phyloP scores from a whole-genome alignment of 225 moss, liverwort and hornwort species.

The Pleurozium schreberi region DNA sequence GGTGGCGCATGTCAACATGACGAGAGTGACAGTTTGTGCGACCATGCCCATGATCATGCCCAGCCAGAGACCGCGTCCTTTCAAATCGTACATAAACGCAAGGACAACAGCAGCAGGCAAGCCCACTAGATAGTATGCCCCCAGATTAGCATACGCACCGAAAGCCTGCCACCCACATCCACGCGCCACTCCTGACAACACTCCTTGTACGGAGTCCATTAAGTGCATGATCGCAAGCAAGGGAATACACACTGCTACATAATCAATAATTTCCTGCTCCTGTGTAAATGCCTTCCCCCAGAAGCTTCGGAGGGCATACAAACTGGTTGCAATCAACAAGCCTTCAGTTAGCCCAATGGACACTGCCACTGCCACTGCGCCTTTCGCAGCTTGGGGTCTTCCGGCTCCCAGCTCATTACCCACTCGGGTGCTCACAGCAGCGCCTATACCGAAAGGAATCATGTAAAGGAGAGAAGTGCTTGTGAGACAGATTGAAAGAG shows the following conservation, averaged over 20 bases:
- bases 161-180: conserved; percentile 60
- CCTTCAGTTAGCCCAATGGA: conserved; percentile 28
- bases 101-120: conserved; percentile 37
- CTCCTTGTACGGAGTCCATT: conserved; percentile 38
- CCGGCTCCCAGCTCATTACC: conserved; percentile 74
- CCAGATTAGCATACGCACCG: conserved; percentile 51
- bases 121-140: conserved; percentile 50
- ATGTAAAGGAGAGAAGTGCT: conserved; percentile 26
- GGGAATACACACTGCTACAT: conserved; percentile 24
- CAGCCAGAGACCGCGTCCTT: conserved; percentile 57
- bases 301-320: conserved; percentile 1
- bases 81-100: conserved; percentile 29
- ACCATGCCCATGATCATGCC: conserved; percentile 32
- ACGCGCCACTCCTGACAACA: conserved; percentile 48
- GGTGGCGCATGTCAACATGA: conserved; percentile 11
- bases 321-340: neutral
- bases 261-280: conserved; percentile 26
- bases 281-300: conserved; percentile 23
- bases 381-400: conserved; percentile 31
- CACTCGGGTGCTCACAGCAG: conserved; percentile 60
- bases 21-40: conserved; percentile 22
- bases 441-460: conserved; percentile 41
- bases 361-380: conserved; percentile 18
- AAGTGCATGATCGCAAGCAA: conserved; percentile 28
- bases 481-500: conserved; percentile 55